Percentiles rank a stretch among this genome's conserved stretches.
Evolutionary conservation across 148 eudicot genomes (phyloP).

Genomic region (Nyssa sinensis): DNA sequence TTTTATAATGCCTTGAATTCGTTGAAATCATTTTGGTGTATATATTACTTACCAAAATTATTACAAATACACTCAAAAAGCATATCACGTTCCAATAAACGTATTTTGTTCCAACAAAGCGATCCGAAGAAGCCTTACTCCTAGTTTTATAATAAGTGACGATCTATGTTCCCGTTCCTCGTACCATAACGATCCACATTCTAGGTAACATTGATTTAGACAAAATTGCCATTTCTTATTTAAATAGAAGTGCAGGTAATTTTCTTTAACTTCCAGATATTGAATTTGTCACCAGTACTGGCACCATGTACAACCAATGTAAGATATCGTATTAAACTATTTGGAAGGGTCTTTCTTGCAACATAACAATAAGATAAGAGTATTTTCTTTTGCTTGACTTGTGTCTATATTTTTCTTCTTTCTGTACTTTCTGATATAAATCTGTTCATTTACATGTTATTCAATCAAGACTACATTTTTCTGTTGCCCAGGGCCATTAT

Average conservation of each 20-base stretch:
- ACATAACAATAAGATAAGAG: background rate
- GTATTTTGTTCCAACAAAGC: too few species aligned
- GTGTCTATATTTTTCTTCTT: background rate
- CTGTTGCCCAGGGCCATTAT: background rate
- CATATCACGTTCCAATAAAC: too few species aligned
- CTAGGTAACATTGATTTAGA: too few species aligned
- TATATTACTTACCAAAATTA: too few species aligned
- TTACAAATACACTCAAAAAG: too few species aligned
- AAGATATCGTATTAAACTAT: background rate
- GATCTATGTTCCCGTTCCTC: too few species aligned
- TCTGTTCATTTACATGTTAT: background rate
- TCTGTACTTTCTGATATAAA: background rate
- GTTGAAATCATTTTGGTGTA: too few species aligned
- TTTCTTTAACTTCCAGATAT: background rate
- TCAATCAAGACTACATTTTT: background rate
- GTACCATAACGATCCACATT: too few species aligned
- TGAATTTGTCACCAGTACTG: background rate
- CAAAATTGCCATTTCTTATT: background rate
- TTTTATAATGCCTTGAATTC: too few species aligned
- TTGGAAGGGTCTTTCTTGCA: background rate
- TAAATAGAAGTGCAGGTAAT: background rate
- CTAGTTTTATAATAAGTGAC: too few species aligned
- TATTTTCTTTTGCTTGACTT: background rate
- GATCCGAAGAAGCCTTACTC: too few species aligned
- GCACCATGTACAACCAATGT: background rate